phyloP scores from a whole-genome alignment of 2,329 filamentous ascomycete genomes.

The Phyllosticta citrichinensis region DNA sequence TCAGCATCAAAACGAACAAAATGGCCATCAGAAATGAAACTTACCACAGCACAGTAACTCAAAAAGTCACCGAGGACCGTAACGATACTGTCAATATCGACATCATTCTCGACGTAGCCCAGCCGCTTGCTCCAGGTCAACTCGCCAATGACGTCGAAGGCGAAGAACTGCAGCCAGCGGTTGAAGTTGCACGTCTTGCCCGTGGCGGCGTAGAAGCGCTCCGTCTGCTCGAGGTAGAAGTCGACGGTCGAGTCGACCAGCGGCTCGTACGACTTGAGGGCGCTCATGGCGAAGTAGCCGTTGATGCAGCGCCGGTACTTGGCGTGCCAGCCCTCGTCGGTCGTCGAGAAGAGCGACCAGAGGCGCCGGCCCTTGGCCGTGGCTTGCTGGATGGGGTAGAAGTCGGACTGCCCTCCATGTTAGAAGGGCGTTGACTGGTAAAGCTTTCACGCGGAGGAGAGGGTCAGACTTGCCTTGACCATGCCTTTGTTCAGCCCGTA shows the following conservation, averaged over 20 bases:
- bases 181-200: conserved; percentile 51
- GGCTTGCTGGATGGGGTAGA: conserved; percentile 70
- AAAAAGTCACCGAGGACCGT: conserved; percentile 54
- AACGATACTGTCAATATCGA: conserved; percentile 67
- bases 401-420: conserved; percentile 51
- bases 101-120: conserved; percentile 64
- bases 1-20: not conserved
- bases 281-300: conserved; percentile 66
- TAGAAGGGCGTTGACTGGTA: not conserved
- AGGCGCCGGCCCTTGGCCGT: conserved; percentile 58
- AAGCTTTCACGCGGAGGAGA: no score
- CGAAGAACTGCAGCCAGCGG: conserved; percentile 68
- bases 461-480: conserved; percentile 48
- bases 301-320: conserved; percentile 67
- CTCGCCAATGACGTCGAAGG: conserved; percentile 72
- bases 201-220: conserved; percentile 32
- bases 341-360: conserved; percentile 66
- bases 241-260: conserved; percentile 67
- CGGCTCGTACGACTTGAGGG: conserved; percentile 68
- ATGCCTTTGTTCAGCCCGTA: conserved; percentile 79
- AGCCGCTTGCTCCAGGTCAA: conserved; percentile 67
- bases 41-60: conserved; percentile 60
- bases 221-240: conserved; percentile 51
- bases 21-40: conserved; percentile 14
- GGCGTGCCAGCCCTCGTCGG: conserved; percentile 64